Evolutionary conservation across 2,329 filamentous ascomycete species (phyloP).

Genomic region (Nannizziopsis arthrosporioides): DNA sequence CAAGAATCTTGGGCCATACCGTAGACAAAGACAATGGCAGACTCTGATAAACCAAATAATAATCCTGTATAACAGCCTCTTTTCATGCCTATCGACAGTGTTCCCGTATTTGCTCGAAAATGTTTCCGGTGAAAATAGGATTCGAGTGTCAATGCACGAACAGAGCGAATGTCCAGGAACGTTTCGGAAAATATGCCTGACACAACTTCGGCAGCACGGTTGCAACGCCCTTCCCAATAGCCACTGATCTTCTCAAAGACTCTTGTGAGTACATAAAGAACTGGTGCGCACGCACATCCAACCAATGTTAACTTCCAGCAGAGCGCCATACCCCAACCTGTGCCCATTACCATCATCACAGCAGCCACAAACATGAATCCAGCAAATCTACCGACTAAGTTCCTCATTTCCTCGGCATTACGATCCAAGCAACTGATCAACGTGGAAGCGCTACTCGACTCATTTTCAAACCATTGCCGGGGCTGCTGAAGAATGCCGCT

Average conservation of each 20-base stretch:
- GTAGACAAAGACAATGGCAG: conserved; percentile 57
- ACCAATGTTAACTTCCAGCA: conserved; percentile 76
- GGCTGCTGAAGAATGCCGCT: conserved; percentile 62
- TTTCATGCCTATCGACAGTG: conserved; percentile 51
- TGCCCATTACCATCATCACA: conserved; percentile 55
- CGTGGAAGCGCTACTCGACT: conserved; percentile 50
- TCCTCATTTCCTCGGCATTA: conserved; percentile 77
- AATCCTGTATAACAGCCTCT: conserved; percentile 57
- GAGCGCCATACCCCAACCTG: conserved; percentile 61
- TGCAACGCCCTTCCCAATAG: conserved; percentile 60
- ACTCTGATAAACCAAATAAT: conserved; percentile 68
- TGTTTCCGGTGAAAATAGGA: conserved; percentile 57
- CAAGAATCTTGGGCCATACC: conserved; percentile 24
- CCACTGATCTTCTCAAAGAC: conserved; percentile 53
- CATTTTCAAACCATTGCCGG: conserved; percentile 62
- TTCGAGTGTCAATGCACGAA: conserved; percentile 65
- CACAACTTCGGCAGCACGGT: conserved; percentile 49
- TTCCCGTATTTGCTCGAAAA: conserved; percentile 37
- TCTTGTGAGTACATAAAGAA: conserved; percentile 55
- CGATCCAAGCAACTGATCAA: conserved; percentile 65
- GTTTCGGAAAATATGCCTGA: conserved; percentile 60
- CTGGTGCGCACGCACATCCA: conserved; percentile 54
- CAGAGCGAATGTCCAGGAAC: conserved; percentile 65
- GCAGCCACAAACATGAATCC: conserved; percentile 56
- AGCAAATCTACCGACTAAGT: conserved; percentile 65